Percentiles rank a stretch among this genome's conserved stretches.
phyloP scores from a whole-genome alignment of 768 basidiomycete genomes.

The Infundibulicybe gibba region DNA sequence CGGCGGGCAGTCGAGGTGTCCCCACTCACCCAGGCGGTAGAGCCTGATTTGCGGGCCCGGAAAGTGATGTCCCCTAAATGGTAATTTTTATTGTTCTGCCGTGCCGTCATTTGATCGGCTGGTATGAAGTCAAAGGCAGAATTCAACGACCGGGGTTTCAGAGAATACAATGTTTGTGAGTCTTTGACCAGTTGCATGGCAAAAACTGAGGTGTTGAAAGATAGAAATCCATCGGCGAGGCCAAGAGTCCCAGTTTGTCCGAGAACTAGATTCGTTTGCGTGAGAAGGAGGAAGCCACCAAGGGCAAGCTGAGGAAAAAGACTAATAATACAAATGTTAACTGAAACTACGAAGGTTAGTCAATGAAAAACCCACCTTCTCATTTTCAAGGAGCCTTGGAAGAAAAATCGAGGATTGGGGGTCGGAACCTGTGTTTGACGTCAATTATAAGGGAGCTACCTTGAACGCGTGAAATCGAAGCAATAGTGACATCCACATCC shows the following conservation, averaged over 20 bases:
- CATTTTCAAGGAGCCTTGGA: too few species aligned
- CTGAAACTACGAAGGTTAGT: too few species aligned
- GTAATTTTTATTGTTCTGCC: slow-evolving; percentile 44
- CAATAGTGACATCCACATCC: too few species aligned
- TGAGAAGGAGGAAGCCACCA: too few species aligned
- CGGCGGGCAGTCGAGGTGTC: slow-evolving; percentile 41
- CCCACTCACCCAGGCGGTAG: slow-evolving; percentile 41
- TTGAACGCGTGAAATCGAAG: too few species aligned
- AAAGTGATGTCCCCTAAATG: slow-evolving; percentile 57
- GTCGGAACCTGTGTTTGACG: too few species aligned
- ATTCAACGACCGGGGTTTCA: slow-evolving; percentile 26
- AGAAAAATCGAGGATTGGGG: too few species aligned
- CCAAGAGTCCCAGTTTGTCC: slow-evolving; percentile 35
- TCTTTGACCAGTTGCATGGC: slow-evolving; percentile 47
- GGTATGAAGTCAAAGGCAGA: slow-evolving; percentile 50
- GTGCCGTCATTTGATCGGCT: slow-evolving; percentile 43
- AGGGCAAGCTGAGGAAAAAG: too few species aligned
- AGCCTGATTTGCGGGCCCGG: slow-evolving; percentile 41
- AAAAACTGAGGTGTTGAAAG: slow-evolving; percentile 43
- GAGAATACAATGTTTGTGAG: slow-evolving; percentile 53
- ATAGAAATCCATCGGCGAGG: slow-evolving; percentile 41
- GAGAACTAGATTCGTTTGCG: slow-evolving; percentile 3
- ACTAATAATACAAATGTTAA: too few species aligned
- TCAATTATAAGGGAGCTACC: too few species aligned
- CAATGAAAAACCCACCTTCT: too few species aligned